These are phyloP conservation scores for Zygosaccharomyces rouxii DNA, from an alignment of 805 yeast species.

Conservation along the genomic window DNA sequence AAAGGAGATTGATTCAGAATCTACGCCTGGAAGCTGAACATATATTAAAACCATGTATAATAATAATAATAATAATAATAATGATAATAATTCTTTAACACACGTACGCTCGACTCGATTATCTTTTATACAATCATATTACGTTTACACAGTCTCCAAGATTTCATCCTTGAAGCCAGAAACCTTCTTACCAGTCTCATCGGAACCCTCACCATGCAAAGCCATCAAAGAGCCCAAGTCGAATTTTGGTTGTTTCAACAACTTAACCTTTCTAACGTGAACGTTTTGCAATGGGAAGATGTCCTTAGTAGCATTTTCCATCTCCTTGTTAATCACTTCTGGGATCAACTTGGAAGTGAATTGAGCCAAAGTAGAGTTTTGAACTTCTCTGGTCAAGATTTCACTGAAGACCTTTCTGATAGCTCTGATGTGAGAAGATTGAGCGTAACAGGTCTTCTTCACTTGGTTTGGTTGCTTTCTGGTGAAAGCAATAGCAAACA, in stretches of 20 bases:
- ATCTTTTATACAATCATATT: conserved; percentile 18
- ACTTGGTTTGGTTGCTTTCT: conserved; percentile 95
- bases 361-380: conserved; percentile 92
- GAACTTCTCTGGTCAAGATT: conserved; percentile 94
- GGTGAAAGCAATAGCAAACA: conserved; percentile 97
- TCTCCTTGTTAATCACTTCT: conserved; percentile 98
- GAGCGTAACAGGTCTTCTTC: conserved; percentile 97
- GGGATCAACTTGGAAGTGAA: conserved; percentile 96
- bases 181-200: conserved; percentile 97
- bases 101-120: conserved; percentile 9
- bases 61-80: not conserved
- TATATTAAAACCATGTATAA: not conserved
- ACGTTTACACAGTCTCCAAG: conserved; percentile 86
- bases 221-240: conserved; percentile 94
- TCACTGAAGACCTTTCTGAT: conserved; percentile 96
- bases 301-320: conserved; percentile 90
- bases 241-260: conserved; percentile 97
- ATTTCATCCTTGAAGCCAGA: conserved; percentile 97
- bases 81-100: conserved; percentile 1
- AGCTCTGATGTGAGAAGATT: conserved; percentile 94
- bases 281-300: conserved; percentile 98
- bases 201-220: conserved; percentile 92
- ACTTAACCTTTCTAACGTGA: conserved; percentile 97
- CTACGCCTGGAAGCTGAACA: not conserved
- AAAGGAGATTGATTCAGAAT: not conserved